These are phyloP conservation scores for Alternaria conjuncta DNA, from an alignment of 2,329 filamentous ascomycete genomes.

Conservation along the genomic window DNA sequence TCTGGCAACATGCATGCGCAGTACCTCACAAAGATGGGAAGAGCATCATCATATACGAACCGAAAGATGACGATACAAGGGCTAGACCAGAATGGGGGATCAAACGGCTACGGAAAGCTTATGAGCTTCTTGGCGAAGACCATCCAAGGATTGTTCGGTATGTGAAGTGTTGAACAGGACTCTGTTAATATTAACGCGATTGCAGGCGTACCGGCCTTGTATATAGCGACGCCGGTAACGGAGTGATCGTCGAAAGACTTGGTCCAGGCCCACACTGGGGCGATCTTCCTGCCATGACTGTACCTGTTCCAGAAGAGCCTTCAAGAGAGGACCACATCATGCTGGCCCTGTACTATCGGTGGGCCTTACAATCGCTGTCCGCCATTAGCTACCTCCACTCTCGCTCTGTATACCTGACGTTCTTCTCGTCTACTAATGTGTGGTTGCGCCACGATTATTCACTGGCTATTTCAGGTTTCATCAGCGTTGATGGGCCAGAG, in stretches of 20 bases:
- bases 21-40: background rate
- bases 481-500: background rate
- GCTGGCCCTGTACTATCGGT: constrained; percentile 14
- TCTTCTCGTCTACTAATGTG: constrained; percentile 3
- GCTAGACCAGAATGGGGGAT: background rate
- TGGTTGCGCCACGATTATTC: constrained; percentile 16
- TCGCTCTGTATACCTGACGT: constrained; percentile 2
- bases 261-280: background rate
- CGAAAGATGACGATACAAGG: background rate
- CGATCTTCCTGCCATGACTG: constrained; percentile 4
- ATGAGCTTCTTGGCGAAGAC: background rate
- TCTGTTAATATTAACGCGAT: background rate
- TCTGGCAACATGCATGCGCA: background rate
- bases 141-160: background rate
- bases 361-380: constrained; percentile 15
- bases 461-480: constrained; percentile 11
- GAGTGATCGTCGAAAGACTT: constrained; percentile 3
- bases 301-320: background rate
- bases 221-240: background rate
- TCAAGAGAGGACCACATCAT: constrained; percentile 4
- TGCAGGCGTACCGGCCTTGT: background rate
- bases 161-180: no score
- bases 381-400: constrained; percentile 9
- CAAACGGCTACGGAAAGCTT: background rate
- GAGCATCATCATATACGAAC: background rate